Conservation (phyloP, 148 eudicot species). For the Diospyros kaki region DNA sequence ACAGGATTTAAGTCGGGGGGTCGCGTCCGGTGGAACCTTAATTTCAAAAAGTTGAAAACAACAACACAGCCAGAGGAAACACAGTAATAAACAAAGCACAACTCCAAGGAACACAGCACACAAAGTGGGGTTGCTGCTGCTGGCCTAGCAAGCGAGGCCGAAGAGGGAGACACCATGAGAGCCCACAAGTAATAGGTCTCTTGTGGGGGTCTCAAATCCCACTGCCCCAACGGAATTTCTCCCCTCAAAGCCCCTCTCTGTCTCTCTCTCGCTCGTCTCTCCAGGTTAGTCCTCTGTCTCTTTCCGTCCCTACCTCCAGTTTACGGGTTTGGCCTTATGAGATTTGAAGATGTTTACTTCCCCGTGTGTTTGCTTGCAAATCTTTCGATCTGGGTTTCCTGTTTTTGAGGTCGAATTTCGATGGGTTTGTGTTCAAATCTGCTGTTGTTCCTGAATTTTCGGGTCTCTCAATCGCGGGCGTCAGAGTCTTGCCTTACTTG, state of each 20-base stretch:
- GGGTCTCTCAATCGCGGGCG: conserved; percentile 4
- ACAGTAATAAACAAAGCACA: too few species aligned
- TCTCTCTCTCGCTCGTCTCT: conserved; percentile 10
- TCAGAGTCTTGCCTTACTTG: not conserved
- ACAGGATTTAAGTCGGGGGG: too few species aligned
- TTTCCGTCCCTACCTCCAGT: not conserved
- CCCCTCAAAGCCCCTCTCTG: not conserved
- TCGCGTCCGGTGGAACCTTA: too few species aligned
- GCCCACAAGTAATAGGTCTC: conserved; percentile 5
- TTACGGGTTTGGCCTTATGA: not conserved
- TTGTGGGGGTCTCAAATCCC: not conserved
- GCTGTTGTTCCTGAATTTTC: not conserved
- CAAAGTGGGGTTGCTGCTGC: not conserved
- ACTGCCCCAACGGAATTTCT: conserved; percentile 14
- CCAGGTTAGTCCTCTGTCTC: conserved; percentile 13
- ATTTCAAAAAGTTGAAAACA: too few species aligned
- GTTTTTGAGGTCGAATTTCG: not conserved
- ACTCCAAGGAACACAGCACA: not conserved
- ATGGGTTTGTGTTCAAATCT: not conserved
- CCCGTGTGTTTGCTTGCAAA: not conserved
- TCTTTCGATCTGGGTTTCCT: conserved; percentile 1
- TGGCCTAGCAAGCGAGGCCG: too few species aligned
- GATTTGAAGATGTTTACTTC: not conserved
- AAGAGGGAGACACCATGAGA: conserved; percentile 1
- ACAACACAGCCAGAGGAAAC: too few species aligned